Evolutionary conservation across 805 yeast genomes (phyloP), one percentile per base, ranked within the genome.

Genomic region (Priceomyces melissophilus): DNA sequence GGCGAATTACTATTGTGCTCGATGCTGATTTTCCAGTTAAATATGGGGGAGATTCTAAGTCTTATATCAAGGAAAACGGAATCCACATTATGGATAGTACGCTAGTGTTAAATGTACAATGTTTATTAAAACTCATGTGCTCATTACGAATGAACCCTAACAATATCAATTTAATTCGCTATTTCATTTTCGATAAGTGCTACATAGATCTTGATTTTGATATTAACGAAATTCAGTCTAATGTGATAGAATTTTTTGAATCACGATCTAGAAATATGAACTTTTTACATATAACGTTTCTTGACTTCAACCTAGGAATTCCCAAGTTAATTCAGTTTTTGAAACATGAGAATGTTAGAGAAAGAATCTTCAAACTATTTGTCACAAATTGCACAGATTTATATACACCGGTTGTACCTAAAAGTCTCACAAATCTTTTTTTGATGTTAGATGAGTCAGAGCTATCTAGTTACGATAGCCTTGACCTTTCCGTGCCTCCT

Each of bases 131-230:
- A 32, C 58, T 65, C 38, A 37, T 58, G 15, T 36, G 43, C 4
- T 25, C 58, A 2, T 38, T 65, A 14, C 39, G 47, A 10, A n/a
- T 37, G 5, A 57, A 56, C 41, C 48, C 48, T 3, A 20, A 26
- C 4, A 47, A 60, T 38, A 37, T 61, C 7, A 54, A 49, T 13
- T 48, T 49, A 15, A 46, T 65, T 38, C 50, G 52, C 42, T 61
- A 45, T 39, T 63, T 65, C 38, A 57, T 62, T 13, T 64, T 65
- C 47, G 69, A 63, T 44, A 63, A 63, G 41, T 62, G 68, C 48
- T 43, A 50, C 38, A 30, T 48, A 10, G 42, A 39, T 32, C 41
- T 35, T 10, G 30, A 26, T 16, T 20, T 32, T 14, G 49, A 46
- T 29, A 40, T 55, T 9, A 41, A 40, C 36, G 8, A 15, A 25